These are phyloP conservation scores for Allium sativum DNA, from an alignment of 106 monocot species.

Conservation along the genomic window DNA sequence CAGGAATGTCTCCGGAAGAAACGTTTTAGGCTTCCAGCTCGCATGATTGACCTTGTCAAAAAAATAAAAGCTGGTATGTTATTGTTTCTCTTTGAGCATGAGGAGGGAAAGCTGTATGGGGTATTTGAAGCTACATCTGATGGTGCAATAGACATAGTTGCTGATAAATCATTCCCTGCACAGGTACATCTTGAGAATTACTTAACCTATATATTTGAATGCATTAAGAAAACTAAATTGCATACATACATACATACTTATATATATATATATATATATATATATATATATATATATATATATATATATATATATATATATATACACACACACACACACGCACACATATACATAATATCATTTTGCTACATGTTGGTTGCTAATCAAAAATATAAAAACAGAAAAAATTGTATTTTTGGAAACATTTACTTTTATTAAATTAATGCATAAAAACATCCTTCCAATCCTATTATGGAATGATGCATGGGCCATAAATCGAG, in stretches of 20 bases:
- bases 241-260: no score
- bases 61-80: slow-evolving; percentile 53
- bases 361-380: not conserved
- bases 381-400: not conserved
- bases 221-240: no score
- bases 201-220: not conserved
- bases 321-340: no score
- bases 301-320: no score
- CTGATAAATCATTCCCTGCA: slow-evolving; percentile 43
- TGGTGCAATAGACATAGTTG: slow-evolving; percentile 50
- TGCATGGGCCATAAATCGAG: not conserved
- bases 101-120: slow-evolving; percentile 63
- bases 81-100: slow-evolving; percentile 80
- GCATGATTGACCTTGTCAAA: slow-evolving; percentile 25
- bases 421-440: not conserved
- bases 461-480: no score
- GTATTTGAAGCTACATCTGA: slow-evolving; percentile 74
- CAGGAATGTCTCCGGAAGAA: slow-evolving; percentile 38
- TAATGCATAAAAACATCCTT: no score
- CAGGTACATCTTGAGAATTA: slow-evolving; percentile 35
- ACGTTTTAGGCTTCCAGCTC: slow-evolving; percentile 56
- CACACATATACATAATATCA: not conserved
- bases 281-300: no score
- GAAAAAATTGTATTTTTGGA: not conserved
- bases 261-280: no score